phyloP scores from a whole-genome alignment of 306 rosid species.

The Abrus precatorius region DNA sequence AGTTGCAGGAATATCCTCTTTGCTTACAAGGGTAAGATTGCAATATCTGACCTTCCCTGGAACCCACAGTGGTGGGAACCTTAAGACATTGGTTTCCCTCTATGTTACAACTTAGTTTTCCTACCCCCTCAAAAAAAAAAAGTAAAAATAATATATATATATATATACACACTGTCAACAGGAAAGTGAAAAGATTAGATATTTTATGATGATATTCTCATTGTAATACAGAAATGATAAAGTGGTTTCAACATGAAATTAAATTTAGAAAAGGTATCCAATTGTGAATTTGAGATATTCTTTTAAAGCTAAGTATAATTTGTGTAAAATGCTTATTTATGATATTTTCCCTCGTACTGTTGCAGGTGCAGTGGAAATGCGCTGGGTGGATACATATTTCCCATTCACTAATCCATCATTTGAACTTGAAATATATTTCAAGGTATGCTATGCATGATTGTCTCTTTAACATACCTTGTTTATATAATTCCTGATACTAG shows the following conservation, averaged over 20 bases:
- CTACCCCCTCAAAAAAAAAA: too few species aligned
- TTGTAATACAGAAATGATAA: constrained; percentile 25
- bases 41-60: constrained; percentile 4
- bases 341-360: constrained; percentile 30
- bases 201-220: constrained; percentile 26
- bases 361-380: constrained; percentile 96
- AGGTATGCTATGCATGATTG: constrained; percentile 60
- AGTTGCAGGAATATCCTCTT: constrained; percentile 29
- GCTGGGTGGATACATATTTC: constrained; percentile 96
- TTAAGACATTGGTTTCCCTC: background rate
- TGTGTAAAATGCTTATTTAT: constrained; percentile 23
- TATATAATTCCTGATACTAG: constrained; percentile 11
- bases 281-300: constrained; percentile 38
- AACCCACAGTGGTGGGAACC: constrained; percentile 5
- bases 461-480: background rate
- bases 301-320: constrained; percentile 5
- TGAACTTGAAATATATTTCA: constrained; percentile 94
- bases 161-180: background rate
- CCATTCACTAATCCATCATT: constrained; percentile 96
- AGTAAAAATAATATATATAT: too few species aligned
- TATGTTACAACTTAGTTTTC: constrained; percentile 12
- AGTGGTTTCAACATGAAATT: background rate
- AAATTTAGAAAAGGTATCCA: background rate
- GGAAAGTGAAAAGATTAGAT: constrained; percentile 18
- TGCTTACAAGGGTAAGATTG: constrained; percentile 10